Conservation (phyloP, 2,329 filamentous ascomycete species). For the Fusarium luffae region DNA sequence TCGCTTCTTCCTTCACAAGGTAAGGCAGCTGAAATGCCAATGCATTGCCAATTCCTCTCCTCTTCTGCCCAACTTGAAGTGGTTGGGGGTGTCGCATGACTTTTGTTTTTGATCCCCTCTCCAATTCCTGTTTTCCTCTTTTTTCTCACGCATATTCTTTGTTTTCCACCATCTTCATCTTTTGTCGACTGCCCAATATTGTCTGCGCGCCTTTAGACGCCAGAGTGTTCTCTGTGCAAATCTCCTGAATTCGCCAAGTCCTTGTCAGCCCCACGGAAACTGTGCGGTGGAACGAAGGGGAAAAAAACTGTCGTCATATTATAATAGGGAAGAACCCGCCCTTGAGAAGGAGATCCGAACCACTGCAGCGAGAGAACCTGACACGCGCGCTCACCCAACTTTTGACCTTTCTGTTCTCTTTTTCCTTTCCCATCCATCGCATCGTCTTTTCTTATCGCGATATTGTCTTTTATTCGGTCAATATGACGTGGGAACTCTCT, state of each 20-base stretch:
- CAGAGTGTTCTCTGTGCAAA: background rate
- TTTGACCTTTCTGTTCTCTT: conserved; percentile 12
- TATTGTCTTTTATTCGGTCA: background rate
- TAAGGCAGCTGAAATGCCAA: conserved; percentile 22
- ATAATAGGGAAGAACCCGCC: conserved; percentile 19
- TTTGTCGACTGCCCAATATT: no score
- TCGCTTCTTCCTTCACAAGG: background rate
- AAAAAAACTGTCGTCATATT: conserved; percentile 33
- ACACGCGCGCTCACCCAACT: background rate
- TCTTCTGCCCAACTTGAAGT: conserved; percentile 1
- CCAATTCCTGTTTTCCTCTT: background rate
- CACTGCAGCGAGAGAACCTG: conserved; percentile 2
- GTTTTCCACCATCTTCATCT: background rate
- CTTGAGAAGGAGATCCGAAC: conserved; percentile 9
- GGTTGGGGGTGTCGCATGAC: conserved; percentile 36
- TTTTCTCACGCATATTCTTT: background rate
- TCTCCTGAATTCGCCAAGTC: conserved; percentile 26
- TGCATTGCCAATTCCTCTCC: background rate
- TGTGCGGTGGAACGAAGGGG: conserved; percentile 14
- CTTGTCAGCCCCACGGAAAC: conserved; percentile 6
- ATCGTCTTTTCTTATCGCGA: conserved; percentile 15
- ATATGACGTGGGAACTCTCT: conserved; percentile 40
- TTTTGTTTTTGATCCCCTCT: conserved; percentile 13
- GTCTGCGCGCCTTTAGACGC: background rate
- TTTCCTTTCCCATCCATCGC: background rate